Conservation (phyloP, 1,139 yeast species). For the Spencermartinsiella ligniputridi region DNA sequence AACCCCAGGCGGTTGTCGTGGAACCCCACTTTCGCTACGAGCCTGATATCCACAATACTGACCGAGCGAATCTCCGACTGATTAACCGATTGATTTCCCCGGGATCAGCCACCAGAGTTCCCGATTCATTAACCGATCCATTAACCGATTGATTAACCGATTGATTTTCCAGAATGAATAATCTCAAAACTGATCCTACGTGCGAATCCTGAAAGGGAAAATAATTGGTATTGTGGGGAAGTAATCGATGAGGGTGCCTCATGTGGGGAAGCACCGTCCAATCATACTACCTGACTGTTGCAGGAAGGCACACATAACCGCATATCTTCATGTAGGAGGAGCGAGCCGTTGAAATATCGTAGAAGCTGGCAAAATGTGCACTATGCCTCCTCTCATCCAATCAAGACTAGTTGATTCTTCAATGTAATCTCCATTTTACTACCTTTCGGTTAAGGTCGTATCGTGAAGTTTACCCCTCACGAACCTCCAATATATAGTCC, state of each 20-base stretch:
- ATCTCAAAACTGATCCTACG: neutral
- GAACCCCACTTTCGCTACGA: too few relatives aligned
- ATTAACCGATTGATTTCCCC: too few relatives aligned
- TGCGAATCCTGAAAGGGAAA: neutral
- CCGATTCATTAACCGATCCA: too few relatives aligned
- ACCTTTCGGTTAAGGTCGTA: neutral
- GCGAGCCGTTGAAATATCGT: neutral
- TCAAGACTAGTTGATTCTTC: neutral
- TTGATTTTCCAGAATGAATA: too few relatives aligned
- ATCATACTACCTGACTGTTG: neutral
- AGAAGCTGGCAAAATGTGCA: neutral
- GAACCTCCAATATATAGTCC: neutral
- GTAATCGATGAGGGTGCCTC: neutral
- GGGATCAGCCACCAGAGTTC: too few relatives aligned
- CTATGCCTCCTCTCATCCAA: neutral
- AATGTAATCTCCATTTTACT: neutral
- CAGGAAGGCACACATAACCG: neutral
- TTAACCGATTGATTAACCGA: too few relatives aligned
- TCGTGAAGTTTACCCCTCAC: neutral
- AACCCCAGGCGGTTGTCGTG: neutral
- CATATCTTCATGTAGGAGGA: neutral
- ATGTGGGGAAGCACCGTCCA: constrained; percentile 3
- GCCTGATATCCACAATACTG: too few relatives aligned
- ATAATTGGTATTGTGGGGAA: neutral
- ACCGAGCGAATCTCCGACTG: too few relatives aligned